Percentiles rank a stretch among this genome's conserved stretches.
These are phyloP conservation scores for Lipomyces japonicus DNA, from an alignment of 805 yeast species.

Conservation along the genomic window DNA sequence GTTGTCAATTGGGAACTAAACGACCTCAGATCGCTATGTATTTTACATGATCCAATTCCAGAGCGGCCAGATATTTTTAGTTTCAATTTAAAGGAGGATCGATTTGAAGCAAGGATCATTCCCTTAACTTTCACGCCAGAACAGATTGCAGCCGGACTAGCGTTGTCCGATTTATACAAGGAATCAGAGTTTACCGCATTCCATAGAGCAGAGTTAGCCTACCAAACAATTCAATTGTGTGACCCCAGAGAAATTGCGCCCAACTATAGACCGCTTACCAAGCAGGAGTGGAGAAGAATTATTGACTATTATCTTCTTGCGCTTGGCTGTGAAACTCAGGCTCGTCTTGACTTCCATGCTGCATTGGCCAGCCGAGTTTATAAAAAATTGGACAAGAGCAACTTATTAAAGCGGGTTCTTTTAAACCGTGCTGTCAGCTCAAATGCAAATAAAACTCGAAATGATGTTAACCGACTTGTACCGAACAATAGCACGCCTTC, in stretches of 20 bases:
- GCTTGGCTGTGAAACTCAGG: constrained; percentile 67
- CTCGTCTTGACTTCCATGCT: constrained; percentile 61
- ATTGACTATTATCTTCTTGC: constrained; percentile 65
- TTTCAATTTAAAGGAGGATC: constrained; percentile 31
- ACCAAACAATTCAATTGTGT: constrained; percentile 48
- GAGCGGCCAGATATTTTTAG: constrained; percentile 49
- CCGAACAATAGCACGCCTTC: too few species aligned
- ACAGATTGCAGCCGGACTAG: constrained; percentile 48
- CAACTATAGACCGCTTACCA: constrained; percentile 36
- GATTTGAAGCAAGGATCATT: constrained; percentile 48
- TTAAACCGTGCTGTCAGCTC: constrained; percentile 12
- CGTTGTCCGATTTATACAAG: constrained; percentile 57
- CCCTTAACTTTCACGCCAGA: constrained; percentile 52
- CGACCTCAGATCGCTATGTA: constrained; percentile 61
- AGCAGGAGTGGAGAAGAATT: constrained; percentile 68
- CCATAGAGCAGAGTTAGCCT: constrained; percentile 58
- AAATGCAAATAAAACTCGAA: too few species aligned
- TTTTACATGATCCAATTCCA: constrained; percentile 48
- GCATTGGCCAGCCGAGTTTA: constrained; percentile 14
- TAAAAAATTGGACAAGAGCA: constrained; percentile 25
- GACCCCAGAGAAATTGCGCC: constrained; percentile 41
- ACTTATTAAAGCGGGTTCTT: constrained; percentile 13
- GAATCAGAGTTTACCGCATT: constrained; percentile 56
- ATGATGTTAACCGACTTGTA: too few species aligned
- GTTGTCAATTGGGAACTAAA: constrained; percentile 68